phyloP scores from a whole-genome alignment of 129 eudicot species.

The Artemisia annua region DNA sequence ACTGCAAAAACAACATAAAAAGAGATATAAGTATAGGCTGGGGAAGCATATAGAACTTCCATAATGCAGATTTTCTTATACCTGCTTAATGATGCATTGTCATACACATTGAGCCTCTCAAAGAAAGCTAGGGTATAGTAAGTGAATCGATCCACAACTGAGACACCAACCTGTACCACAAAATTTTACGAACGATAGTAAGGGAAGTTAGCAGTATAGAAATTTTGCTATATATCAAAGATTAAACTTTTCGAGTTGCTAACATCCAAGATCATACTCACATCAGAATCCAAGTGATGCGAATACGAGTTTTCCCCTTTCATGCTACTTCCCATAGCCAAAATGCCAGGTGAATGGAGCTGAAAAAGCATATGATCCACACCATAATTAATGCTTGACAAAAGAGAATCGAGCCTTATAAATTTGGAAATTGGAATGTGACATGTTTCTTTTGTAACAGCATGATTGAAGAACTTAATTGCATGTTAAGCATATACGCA shows the following conservation, averaged over 20 bases:
- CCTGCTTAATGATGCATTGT: constrained; percentile 96
- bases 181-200: constrained; percentile 9
- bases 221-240: constrained; percentile 10
- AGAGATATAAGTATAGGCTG: constrained; percentile 7
- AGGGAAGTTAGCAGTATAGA: neutral
- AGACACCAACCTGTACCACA: constrained; percentile 87
- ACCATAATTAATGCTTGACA: constrained; percentile 5
- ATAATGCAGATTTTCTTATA: constrained; percentile 24
- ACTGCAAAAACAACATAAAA: constrained; percentile 46
- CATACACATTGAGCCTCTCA: constrained; percentile 92
- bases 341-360: constrained; percentile 98
- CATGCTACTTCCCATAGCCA: constrained; percentile 99
- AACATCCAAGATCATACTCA: constrained; percentile 38
- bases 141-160: constrained; percentile 98
- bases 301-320: constrained; percentile 99
- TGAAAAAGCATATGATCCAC: constrained; percentile 34
- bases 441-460: constrained; percentile 1
- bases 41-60: neutral
- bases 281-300: constrained; percentile 99
- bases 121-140: constrained; percentile 93
- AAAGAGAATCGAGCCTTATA: neutral
- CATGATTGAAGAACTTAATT: constrained; percentile 9
- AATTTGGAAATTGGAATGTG: neutral
- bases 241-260: neutral
- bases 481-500: constrained; percentile 21